These are phyloP conservation scores for Pholiota molesta DNA, from an alignment of 768 basidiomycete genomes.

Conservation along the genomic window DNA sequence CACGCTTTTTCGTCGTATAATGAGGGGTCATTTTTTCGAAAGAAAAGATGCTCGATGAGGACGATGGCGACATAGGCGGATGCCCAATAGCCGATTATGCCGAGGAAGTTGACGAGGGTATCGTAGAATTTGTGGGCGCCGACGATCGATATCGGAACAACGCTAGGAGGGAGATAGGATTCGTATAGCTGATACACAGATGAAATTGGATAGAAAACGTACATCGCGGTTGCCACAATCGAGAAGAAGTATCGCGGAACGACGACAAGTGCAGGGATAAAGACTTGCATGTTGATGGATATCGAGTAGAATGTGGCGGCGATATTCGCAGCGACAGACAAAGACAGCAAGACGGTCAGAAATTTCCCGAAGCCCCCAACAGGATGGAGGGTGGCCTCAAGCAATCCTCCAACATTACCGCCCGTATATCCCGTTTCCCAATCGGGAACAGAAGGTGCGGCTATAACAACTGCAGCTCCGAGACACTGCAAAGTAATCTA, in stretches of 20 bases:
- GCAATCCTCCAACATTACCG: slow-evolving; percentile 69
- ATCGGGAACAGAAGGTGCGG: slow-evolving; percentile 54
- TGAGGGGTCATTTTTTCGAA: slow-evolving; percentile 55
- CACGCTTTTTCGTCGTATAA: slow-evolving; percentile 59
- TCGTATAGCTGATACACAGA: not conserved
- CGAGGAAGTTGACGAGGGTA: slow-evolving; percentile 74
- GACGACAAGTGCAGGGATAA: slow-evolving; percentile 56
- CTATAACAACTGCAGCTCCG: slow-evolving; percentile 70
- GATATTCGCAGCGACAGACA: slow-evolving; percentile 83
- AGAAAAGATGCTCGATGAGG: slow-evolving; percentile 68
- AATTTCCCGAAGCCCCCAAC: slow-evolving; percentile 76
- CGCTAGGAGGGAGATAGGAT: slow-evolving; percentile 36
- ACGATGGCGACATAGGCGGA: slow-evolving; percentile 65
- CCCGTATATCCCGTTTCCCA: slow-evolving; percentile 63
- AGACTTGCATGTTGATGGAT: slow-evolving; percentile 71
- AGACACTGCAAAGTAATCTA: slow-evolving; percentile 46
- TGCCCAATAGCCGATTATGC: slow-evolving; percentile 72
- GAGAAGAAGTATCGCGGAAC: slow-evolving; percentile 83
- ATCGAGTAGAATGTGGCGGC: slow-evolving; percentile 84
- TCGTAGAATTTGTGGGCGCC: slow-evolving; percentile 75
- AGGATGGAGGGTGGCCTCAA: slow-evolving; percentile 74
- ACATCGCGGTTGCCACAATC: slow-evolving; percentile 72
- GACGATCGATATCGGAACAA: slow-evolving; percentile 74
- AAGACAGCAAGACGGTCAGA: slow-evolving; percentile 76
- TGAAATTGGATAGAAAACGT: slow-evolving; percentile 25